Evolutionary conservation across 2,329 filamentous ascomycete species (phyloP).

Genomic region (Colletotrichum limetticola): DNA sequence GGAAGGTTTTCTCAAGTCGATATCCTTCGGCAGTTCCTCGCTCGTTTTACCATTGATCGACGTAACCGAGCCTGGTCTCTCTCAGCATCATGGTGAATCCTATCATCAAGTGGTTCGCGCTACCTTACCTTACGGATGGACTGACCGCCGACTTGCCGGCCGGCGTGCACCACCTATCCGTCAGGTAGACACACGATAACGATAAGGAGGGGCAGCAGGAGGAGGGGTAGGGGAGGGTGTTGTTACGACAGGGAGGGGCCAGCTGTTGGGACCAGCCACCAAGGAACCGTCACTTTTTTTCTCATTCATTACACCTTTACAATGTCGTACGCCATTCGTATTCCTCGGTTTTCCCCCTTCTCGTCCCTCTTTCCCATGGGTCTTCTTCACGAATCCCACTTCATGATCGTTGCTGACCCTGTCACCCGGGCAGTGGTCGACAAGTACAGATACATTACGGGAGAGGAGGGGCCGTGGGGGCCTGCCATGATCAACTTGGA

Average conservation of each 20-base stretch:
- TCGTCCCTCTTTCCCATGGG: neutral
- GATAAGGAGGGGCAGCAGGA: neutral
- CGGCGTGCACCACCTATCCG: neutral
- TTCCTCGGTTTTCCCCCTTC: neutral
- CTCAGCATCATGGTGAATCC: neutral
- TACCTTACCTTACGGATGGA: neutral
- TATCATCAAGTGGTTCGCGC: neutral
- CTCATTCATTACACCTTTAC: neutral
- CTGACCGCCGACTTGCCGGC: conserved; percentile 20
- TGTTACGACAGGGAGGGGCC: neutral
- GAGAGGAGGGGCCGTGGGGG: neutral
- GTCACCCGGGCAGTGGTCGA: conserved; percentile 1
- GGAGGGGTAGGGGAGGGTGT: conserved; percentile 1
- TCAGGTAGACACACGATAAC: neutral
- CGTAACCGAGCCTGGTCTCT: neutral
- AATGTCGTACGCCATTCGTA: neutral
- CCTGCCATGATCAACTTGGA: conserved; percentile 4
- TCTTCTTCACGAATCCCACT: neutral
- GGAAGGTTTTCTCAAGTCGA: neutral
- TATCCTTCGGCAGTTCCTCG: neutral
- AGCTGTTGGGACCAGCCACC: neutral
- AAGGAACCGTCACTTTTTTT: neutral
- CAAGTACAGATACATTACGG: neutral
- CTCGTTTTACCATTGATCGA: neutral
- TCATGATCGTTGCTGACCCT: neutral